A percentile compares a stretch with the other conserved stretches of the same genome.
Conservation (phyloP, 129 eudicot species). For the Heracleum sosnowskyi region DNA sequence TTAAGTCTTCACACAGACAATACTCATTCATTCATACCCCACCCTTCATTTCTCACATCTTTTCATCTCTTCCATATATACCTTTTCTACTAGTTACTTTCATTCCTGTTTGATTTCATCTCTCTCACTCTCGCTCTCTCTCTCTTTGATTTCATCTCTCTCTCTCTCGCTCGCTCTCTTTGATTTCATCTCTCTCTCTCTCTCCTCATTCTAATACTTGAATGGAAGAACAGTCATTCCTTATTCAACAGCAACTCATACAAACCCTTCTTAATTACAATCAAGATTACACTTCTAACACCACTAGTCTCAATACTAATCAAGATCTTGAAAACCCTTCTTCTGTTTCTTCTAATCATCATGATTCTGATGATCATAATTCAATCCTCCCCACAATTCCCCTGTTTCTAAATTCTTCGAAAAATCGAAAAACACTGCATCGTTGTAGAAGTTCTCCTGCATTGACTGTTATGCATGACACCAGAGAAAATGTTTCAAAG, state of each 20-base stretch:
- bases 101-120: too few relatives aligned
- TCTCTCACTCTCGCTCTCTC: too few relatives aligned
- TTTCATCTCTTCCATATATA: too few relatives aligned
- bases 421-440: conserved; percentile 10
- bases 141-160: neutral
- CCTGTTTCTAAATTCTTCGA: neutral
- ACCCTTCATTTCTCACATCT: too few relatives aligned
- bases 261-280: conserved; percentile 6
- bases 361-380: neutral
- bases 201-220: neutral
- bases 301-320: neutral
- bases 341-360: neutral
- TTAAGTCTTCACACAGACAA: too few relatives aligned
- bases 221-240: conserved; percentile 30
- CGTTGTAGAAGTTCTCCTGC: conserved; percentile 46
- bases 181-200: neutral
- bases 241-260: conserved; percentile 3
- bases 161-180: too few relatives aligned
- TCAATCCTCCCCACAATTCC: neutral
- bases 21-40: too few relatives aligned
- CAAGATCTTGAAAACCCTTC: conserved; percentile 7
- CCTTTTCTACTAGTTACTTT: too few relatives aligned
- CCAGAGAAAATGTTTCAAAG: conserved; percentile 14
- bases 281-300: conserved; percentile 12
- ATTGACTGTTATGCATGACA: conserved; percentile 25